These are phyloP conservation scores for Fusarium sp. DNA, from an alignment of 2,329 filamentous ascomycete species.

Conservation along the genomic window DNA sequence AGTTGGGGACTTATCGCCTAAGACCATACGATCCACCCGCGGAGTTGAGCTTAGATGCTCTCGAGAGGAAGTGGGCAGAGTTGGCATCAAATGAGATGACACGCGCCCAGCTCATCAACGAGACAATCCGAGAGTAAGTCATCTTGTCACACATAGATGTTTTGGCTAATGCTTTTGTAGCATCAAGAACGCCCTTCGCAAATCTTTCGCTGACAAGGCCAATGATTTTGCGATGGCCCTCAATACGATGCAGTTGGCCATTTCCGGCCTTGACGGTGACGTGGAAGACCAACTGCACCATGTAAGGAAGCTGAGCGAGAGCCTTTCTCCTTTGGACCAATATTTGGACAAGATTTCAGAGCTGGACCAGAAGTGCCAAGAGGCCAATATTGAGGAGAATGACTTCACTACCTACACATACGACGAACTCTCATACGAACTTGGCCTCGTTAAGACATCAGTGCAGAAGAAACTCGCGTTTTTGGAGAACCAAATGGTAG, in stretches of 20 bases:
- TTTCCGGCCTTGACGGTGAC: constrained; percentile 96
- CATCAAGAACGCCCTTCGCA: constrained; percentile 95
- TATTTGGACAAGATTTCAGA: constrained; percentile 90
- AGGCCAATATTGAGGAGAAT: constrained; percentile 99
- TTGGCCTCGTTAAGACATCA: constrained; percentile 89
- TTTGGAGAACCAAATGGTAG: constrained; percentile 98
- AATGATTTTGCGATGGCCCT: constrained; percentile 97
- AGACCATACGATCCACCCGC: constrained; percentile 90
- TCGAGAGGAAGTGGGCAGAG: constrained; percentile 84
- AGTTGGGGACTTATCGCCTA: constrained; percentile 92
- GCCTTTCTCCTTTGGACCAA: constrained; percentile 87
- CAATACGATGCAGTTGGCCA: constrained; percentile 93
- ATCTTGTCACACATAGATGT: background rate
- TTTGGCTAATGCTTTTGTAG: constrained; percentile 57
- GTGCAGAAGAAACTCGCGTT: constrained; percentile 97
- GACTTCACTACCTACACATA: constrained; percentile 99
- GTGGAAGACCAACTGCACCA: constrained; percentile 94
- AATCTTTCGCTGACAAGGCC: constrained; percentile 95
- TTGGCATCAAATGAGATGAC: constrained; percentile 87
- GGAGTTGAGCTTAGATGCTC: constrained; percentile 82
- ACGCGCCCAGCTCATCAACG: constrained; percentile 94
- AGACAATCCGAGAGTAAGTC: constrained; percentile 91
- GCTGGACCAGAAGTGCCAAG: constrained; percentile 88
- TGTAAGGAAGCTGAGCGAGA: constrained; percentile 86
- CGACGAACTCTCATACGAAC: constrained; percentile 94